A percentile compares a stretch with the other conserved stretches of the same genome.
These are phyloP conservation scores for Acanthamoeba healyi DNA, from an alignment of 208 protist genomes.

Conservation along the genomic window DNA sequence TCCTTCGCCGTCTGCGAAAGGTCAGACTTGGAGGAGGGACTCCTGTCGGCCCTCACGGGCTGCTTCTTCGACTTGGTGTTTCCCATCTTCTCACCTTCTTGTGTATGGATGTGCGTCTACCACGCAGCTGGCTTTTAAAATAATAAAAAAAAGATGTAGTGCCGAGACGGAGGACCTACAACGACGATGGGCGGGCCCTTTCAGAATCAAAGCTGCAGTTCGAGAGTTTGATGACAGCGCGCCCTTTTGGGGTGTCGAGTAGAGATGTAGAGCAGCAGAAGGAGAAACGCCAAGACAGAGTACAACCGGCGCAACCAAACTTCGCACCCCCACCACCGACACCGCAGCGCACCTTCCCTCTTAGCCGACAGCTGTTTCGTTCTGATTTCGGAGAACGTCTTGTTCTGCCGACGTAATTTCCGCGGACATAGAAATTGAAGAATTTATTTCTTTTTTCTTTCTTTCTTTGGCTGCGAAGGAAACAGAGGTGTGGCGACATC, in stretches of 20 bases:
- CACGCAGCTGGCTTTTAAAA: no score
- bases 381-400: not conserved
- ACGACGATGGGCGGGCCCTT: not conserved
- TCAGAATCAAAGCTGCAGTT: not conserved
- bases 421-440: no score
- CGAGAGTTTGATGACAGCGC: not conserved
- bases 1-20: not conserved
- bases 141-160: no score
- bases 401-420: not conserved
- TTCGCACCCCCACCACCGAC: no score
- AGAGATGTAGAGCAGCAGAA: no score
- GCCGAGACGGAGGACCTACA: no score
- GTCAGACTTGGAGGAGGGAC: not conserved
- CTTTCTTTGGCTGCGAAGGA: no score
- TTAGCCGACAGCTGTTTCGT: conserved; percentile 1
- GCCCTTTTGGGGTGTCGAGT: no score
- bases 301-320: not conserved
- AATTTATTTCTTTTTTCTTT: no score
- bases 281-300: not conserved
- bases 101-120: not conserved
- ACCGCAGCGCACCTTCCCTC: not conserved
- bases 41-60: not conserved
- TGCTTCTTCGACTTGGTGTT: conserved; percentile 54
- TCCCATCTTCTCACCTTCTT: not conserved
- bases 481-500: no score